phyloP scores from a whole-genome alignment of 441 rosid species.

The Gossypium schwendimanii region DNA sequence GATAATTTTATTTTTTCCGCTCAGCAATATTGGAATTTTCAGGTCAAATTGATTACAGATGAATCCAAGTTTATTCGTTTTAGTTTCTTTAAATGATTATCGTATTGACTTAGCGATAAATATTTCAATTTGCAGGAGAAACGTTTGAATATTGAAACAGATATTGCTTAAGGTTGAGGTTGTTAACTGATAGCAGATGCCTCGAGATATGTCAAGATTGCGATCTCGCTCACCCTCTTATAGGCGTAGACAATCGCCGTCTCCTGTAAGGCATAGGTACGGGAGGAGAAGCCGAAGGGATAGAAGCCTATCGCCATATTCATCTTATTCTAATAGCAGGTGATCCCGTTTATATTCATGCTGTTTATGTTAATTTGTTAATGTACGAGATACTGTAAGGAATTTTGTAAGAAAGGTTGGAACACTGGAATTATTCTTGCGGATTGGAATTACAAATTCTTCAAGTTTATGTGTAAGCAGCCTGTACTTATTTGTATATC shows the following conservation, averaged over 20 bases:
- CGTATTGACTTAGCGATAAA: background rate
- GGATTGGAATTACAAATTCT: constrained; percentile 29
- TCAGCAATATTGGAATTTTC: background rate
- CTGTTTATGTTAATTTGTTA: constrained; percentile 20
- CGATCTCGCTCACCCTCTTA: constrained; percentile 66
- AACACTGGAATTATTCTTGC: constrained; percentile 22
- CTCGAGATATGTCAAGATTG: constrained; percentile 68
- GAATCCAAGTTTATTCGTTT: background rate
- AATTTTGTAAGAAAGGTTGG: constrained; percentile 35
- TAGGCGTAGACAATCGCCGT: constrained; percentile 64
- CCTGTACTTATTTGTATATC: constrained; percentile 19
- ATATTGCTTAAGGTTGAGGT: background rate
- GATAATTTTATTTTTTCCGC: background rate
- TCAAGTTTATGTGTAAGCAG: constrained; percentile 26
- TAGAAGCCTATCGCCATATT: constrained; percentile 72
- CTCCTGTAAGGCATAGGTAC: constrained; percentile 58
- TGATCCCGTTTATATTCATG: constrained; percentile 52
- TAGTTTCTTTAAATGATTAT: background rate
- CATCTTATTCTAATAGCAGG: constrained; percentile 80
- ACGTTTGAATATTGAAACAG: background rate
- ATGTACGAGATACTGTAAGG: constrained; percentile 25
- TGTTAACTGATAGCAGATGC: constrained; percentile 41
- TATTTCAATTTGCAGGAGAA: background rate
- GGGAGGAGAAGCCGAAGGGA: constrained; percentile 76
- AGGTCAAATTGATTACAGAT: background rate